Conservation (phyloP, 768 basidiomycete genomes). For the Mycena metata region DNA sequence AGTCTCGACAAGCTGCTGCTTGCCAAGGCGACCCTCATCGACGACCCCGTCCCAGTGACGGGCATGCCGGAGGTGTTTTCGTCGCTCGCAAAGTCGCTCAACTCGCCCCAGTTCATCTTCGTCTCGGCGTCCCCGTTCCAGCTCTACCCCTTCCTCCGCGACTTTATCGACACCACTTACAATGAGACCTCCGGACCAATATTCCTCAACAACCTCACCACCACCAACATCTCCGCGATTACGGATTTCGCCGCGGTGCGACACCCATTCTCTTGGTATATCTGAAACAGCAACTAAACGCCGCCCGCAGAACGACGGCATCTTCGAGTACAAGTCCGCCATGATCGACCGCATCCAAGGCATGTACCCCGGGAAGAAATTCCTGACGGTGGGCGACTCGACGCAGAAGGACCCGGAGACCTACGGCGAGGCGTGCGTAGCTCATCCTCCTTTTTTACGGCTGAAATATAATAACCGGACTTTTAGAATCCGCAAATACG, state of each 20-base stretch:
- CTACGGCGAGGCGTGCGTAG: slow-evolving; percentile 57
- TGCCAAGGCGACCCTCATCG: slow-evolving; percentile 55
- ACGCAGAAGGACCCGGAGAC: slow-evolving; percentile 62
- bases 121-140: slow-evolving; percentile 61
- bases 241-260: slow-evolving; percentile 43
- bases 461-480: too few species aligned
- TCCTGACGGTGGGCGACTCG: slow-evolving; percentile 59
- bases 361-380: slow-evolving; percentile 60
- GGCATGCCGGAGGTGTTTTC: slow-evolving; percentile 63
- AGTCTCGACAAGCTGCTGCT: slow-evolving; percentile 51
- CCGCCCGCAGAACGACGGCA: slow-evolving; percentile 37
- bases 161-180: slow-evolving; percentile 54
- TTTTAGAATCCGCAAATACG: slow-evolving; percentile 54
- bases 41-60: slow-evolving; percentile 55
- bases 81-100: slow-evolving; percentile 52
- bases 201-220: slow-evolving; percentile 54
- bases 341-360: slow-evolving; percentile 55
- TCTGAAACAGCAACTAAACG: not conserved
- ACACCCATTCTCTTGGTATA: not conserved
- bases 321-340: slow-evolving; percentile 52
- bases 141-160: slow-evolving; percentile 59
- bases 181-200: slow-evolving; percentile 55
- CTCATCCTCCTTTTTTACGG: too few species aligned
- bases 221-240: slow-evolving; percentile 47
- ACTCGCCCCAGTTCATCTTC: slow-evolving; percentile 57